Percentiles rank a stretch among this genome's conserved stretches.
These are phyloP conservation scores for Coriolopsis trogii DNA, from an alignment of 1,284 basidiomycete genomes.

Conservation along the genomic window DNA sequence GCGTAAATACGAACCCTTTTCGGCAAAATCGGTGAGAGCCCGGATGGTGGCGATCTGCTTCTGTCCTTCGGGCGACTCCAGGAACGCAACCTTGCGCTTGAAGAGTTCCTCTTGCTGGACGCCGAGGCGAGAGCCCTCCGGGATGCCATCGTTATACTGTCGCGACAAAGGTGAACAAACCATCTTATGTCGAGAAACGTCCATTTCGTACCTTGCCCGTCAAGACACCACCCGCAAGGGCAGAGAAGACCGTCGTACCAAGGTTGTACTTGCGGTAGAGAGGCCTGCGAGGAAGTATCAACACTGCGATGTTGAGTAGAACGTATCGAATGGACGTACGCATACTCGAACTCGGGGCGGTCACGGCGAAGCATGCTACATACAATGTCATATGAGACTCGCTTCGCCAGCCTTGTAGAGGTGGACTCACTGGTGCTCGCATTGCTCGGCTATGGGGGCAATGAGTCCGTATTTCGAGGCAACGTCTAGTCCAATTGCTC, in stretches of 20 bases:
- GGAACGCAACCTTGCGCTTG: constrained; percentile 16
- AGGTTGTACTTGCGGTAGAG: constrained; percentile 62
- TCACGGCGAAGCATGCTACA: constrained; percentile 71
- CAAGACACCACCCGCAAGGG: constrained; percentile 71
- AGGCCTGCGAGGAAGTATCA: constrained; percentile 37
- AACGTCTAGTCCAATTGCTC: too few species aligned
- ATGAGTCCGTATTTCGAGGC: constrained; percentile 72
- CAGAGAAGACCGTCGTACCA: constrained; percentile 76
- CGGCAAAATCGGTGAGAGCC: constrained; percentile 67
- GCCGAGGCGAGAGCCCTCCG: constrained; percentile 63
- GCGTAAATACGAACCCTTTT: constrained; percentile 39
- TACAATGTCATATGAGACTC: neutral
- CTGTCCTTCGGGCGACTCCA: constrained; percentile 51
- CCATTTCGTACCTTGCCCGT: constrained; percentile 66
- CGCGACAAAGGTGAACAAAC: neutral
- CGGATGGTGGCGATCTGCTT: constrained; percentile 71
- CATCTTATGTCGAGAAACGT: neutral
- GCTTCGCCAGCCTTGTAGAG: neutral
- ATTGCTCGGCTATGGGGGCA: constrained; percentile 80
- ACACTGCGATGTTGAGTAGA: neutral
- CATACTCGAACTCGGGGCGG: constrained; percentile 81
- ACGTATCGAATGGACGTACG: constrained; percentile 40
- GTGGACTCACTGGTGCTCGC: constrained; percentile 58
- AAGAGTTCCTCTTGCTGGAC: constrained; percentile 51
- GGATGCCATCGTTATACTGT: constrained; percentile 51